These are phyloP conservation scores for Ceratocystis cacaofunesta DNA, from an alignment of 2,329 filamentous ascomycete species.

Conservation along the genomic window DNA sequence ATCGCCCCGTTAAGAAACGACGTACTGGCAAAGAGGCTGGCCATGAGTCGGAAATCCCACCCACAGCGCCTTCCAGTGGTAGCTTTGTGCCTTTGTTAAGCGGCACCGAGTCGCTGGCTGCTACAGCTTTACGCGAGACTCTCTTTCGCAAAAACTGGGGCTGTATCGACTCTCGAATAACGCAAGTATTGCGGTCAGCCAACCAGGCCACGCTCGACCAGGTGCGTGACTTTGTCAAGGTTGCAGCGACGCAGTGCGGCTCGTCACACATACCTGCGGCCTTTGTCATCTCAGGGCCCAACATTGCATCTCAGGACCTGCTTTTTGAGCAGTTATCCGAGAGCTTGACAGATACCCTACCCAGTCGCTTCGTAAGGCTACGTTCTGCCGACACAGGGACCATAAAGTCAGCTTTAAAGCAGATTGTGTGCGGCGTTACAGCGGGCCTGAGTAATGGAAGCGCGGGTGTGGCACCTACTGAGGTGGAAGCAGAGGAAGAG, in stretches of 20 bases:
- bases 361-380: slow-evolving; percentile 48
- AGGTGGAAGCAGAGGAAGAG: not conserved
- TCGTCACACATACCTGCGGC: slow-evolving; percentile 41
- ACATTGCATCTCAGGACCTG: slow-evolving; percentile 58
- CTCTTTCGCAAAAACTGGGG: slow-evolving; percentile 51
- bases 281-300: slow-evolving; percentile 64
- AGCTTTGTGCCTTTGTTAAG: slow-evolving; percentile 39
- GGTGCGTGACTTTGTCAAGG: slow-evolving; percentile 40
- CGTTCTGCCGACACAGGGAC: slow-evolving; percentile 59
- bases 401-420: slow-evolving; percentile 55
- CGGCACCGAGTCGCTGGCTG: slow-evolving; percentile 36
- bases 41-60: slow-evolving; percentile 8
- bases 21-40: slow-evolving; percentile 33
- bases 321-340: slow-evolving; percentile 58
- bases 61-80: slow-evolving; percentile 4
- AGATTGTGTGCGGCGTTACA: slow-evolving; percentile 53
- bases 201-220: slow-evolving; percentile 46
- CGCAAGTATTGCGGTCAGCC: slow-evolving; percentile 42
- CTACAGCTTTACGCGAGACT: slow-evolving; percentile 38
- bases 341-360: slow-evolving; percentile 31
- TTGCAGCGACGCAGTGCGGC: not conserved
- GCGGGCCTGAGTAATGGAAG: slow-evolving; percentile 21
- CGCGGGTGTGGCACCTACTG: slow-evolving; percentile 37
- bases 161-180: slow-evolving; percentile 46
- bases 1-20: slow-evolving; percentile 41